A percentile compares a stretch with the other conserved stretches of the same genome.
These are phyloP conservation scores for Cyclotella kingstonii DNA, from an alignment of 108 stramenopile genomes.

Conservation along the genomic window DNA sequence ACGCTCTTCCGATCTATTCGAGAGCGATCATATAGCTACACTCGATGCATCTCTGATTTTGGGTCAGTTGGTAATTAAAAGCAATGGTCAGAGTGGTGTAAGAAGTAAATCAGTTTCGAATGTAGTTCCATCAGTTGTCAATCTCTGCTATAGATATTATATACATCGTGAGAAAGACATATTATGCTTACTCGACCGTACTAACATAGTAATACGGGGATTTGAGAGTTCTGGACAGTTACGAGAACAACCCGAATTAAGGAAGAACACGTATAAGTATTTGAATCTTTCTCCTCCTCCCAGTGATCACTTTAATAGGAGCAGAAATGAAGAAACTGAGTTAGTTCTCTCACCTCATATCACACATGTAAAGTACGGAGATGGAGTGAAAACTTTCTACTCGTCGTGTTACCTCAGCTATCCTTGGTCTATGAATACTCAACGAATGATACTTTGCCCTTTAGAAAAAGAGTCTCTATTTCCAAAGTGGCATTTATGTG, in stretches of 20 bases:
- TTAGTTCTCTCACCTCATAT: neutral
- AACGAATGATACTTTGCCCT: neutral
- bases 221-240: constrained; percentile 5
- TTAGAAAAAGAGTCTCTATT: neutral
- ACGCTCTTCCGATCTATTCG: constrained; percentile 11
- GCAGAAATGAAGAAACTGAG: constrained; percentile 3
- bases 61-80: constrained; percentile 7
- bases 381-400: neutral
- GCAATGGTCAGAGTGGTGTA: neutral
- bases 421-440: constrained; percentile 1
- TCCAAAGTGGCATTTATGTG: constrained; percentile 25
- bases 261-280: neutral
- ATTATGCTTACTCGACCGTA: neutral
- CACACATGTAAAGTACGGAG: neutral
- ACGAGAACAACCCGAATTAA: neutral
- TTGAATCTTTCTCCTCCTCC: neutral
- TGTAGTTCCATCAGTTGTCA: constrained; percentile 6
- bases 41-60: constrained; percentile 17
- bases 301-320: neutral
- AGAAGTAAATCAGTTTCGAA: no score
- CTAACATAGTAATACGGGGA: constrained; percentile 6
- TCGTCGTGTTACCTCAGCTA: constrained; percentile 4
- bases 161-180: constrained; percentile 17
- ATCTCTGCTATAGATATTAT: constrained; percentile 9
- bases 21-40: constrained; percentile 12